Base-by-base conservation (phyloP, 2,329 filamentous ascomycete species). In the Colletotrichum liaoningense region DNA sequence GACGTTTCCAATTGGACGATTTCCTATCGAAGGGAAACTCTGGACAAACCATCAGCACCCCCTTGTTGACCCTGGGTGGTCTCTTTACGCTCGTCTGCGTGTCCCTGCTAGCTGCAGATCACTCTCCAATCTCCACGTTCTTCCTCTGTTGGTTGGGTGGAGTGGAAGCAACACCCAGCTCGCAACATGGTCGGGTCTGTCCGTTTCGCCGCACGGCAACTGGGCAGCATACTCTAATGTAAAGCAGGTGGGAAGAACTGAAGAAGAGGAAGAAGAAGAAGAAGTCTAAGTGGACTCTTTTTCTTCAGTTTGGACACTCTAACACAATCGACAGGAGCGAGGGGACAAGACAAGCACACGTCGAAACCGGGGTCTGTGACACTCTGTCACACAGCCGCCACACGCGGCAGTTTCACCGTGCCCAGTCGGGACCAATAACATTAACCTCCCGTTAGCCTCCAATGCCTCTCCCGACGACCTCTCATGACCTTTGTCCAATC, bases 341-440 rank as follows among this genome's bases (percentile, higher is more conserved):
- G 42, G 42, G 19, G 14, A 46, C 22, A 16, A 35, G 28, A 35
- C 46, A 42, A 33, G 38, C 38, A 64, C 59, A n/a, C 22, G 24
- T 64, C 70, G 67, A 73, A 73, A 72, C 74, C 33, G 64, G 74
- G 72, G 72, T 67, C 74, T 75, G 74, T 67, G 74, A 74, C 74
- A 74, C 22, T 64, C 46, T 74, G 67, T 75, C 74, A 74, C 72
- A 75, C 74, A 59, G 59, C 68, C 74, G 67, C 67, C 73, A 65
- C 63, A 66, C 64, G 68, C 63, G 55, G 56, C 72, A 72, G 74
- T 75, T 75, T 75, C 74, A 74, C 28, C 46, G 54, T 38, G 55
- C 28, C 52, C 71, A 26, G 38, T 57, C 57, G 4, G 71, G 58
- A 28, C 30, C 22, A 24, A n/a, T 24, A 33, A 49, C 24, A n/a